phyloP scores from a whole-genome alignment of 306 rosid genomes.

The Glycine latifolia region DNA sequence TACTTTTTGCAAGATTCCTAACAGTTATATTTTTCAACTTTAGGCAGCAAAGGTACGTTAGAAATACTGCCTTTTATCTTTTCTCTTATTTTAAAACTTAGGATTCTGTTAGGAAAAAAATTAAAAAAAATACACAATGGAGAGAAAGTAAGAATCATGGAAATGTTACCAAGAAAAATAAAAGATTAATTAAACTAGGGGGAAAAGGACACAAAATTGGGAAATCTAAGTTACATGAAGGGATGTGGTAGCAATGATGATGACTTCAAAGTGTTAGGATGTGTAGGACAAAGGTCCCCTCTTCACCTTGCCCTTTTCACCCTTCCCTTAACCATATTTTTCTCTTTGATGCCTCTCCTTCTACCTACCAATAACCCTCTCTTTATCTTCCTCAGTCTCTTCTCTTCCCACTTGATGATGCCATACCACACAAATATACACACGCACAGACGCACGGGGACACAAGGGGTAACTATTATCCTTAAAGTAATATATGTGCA shows the following conservation, averaged over 20 bases:
- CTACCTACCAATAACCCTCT: slow-evolving; percentile 1
- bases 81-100: slow-evolving; percentile 43
- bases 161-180: slow-evolving; percentile 24
- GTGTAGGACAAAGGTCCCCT: slow-evolving; percentile 59
- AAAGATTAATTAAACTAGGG: slow-evolving; percentile 24
- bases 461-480: neutral
- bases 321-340: slow-evolving; percentile 31
- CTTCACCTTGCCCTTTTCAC: slow-evolving; percentile 45
- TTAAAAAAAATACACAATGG: neutral
- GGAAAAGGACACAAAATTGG: neutral
- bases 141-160: slow-evolving; percentile 41
- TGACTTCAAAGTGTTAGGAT: slow-evolving; percentile 48
- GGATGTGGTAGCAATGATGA: slow-evolving; percentile 60
- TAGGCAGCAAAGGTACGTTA: slow-evolving; percentile 38
- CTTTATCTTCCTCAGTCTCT: slow-evolving; percentile 11
- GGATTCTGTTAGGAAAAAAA: slow-evolving; percentile 51
- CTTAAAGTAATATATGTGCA: slow-evolving; percentile 20
- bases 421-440: neutral
- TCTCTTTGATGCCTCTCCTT: slow-evolving; percentile 37
- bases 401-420: slow-evolving; percentile 32
- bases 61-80: slow-evolving; percentile 35
- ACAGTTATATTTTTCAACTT: slow-evolving; percentile 19
- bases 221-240: slow-evolving; percentile 28
- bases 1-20: slow-evolving; percentile 17
- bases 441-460: slow-evolving; percentile 36